Base-by-base conservation (phyloP, 2,329 filamentous ascomycete genomes). In the Aspergillus melleus region DNA sequence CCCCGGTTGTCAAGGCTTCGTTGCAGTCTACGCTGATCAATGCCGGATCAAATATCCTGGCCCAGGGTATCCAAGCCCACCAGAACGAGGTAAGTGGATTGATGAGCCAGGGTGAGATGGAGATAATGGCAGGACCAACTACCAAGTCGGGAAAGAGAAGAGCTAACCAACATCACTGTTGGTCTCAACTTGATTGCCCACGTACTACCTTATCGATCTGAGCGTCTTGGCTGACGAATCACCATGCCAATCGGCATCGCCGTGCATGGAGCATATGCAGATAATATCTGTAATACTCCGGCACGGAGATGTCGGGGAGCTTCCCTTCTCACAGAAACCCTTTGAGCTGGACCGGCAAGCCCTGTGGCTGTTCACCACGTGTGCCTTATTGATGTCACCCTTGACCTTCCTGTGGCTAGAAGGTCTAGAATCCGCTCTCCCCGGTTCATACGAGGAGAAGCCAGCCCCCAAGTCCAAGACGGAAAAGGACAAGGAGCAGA, bases 331-430 rank as follows among this genome's bases (percentile, higher is more conserved):
- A 51, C 59, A 80, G 78, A 71, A 62, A 55, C 74, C 79, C 9
- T 77, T 84, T 51, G 64, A 72, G 39, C 74, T 87, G 53, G 82
- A 86, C 59, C 54, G 77, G 1, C 61, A 76, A 30, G 78, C 81
- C 29, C 76, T 87, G 47, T 68, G 83, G 20, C 84, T 83, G 63
- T 87, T 87, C 71, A 78, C 84, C 44, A 74, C 80, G 42, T 79
- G 84, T 55, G 78, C 83, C 2, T 70, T 86, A 57, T 72, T 86
- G 47, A 81, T 81, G 4, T 79, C 83, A 1, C 85, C 85, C 6
- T 80, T 84, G 54, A 86, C 85, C 63, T 86, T 83, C 66, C 72
- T 83, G 57, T 87, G 85, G 84, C 83, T 87, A 65, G 79, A 82
- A 57, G 79, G 79, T 30, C 78, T 86, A 30, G 84, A 86, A 70